phyloP scores from a whole-genome alignment of 2,329 filamentous ascomycete species.

The Cercospora sp. region DNA sequence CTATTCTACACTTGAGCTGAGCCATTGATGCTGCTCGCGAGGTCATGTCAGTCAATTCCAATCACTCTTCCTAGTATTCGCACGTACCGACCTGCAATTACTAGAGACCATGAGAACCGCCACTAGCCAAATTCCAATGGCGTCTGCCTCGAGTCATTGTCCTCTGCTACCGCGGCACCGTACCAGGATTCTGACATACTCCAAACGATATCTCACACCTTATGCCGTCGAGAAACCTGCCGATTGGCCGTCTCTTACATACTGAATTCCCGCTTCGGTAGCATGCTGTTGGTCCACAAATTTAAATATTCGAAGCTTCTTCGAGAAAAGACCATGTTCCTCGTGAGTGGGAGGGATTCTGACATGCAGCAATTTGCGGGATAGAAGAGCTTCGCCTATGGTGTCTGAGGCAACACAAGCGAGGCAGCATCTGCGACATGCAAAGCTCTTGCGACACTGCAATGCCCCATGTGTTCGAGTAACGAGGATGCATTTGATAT shows the following conservation, averaged over 20 bases:
- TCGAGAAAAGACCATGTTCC: neutral
- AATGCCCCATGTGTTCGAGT: neutral
- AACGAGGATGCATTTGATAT: neutral
- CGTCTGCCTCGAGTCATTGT: neutral
- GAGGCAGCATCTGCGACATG: neutral
- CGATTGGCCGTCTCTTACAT: neutral
- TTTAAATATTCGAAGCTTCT: neutral
- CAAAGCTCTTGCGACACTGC: neutral
- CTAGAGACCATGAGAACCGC: neutral
- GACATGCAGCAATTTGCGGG: neutral
- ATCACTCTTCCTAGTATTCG: neutral
- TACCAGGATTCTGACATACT: neutral
- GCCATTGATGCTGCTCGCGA: neutral
- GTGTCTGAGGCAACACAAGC: neutral
- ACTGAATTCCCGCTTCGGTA: neutral
- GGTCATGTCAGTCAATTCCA: neutral
- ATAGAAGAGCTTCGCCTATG: neutral
- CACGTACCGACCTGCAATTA: neutral
- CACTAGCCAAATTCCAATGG: neutral
- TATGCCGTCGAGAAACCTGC: neutral
- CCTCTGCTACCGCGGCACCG: neutral
- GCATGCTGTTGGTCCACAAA: neutral
- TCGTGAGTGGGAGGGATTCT: neutral
- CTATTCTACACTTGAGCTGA: neutral
- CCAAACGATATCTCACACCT: neutral